Evolutionary conservation across 495 filamentous ascomycete species (phyloP), one percentile per base, ranked within the genome.

Genomic region (Penicillium taxi): DNA sequence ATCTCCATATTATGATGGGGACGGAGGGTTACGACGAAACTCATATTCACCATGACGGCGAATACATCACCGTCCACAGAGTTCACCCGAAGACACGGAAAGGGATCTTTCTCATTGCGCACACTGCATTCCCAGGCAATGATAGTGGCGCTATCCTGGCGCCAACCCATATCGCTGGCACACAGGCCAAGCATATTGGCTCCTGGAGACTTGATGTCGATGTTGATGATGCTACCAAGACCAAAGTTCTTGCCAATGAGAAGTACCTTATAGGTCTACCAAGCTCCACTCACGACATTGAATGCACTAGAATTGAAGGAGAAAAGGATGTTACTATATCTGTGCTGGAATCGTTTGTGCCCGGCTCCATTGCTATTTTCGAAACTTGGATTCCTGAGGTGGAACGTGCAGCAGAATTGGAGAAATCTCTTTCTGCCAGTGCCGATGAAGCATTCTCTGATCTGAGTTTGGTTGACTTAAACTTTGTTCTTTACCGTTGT

Each of bases 1-100:
- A 82, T 42, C 85, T 96, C 25, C 93, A 99, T 58, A 86, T 77
- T 4, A 67, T 82, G 42, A 96, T 99, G 93, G 90, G 91, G 6
- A 79, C 82, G 45, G 84, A 96, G 36, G 86, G 83, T 9, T 96
- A 94, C 48, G 81, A 86, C 32, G 93, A 99, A 63, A 94, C 89
- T 18, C 86, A 94, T 56, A 85, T 99, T 31, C 89, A 96, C 53
- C 93, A 99, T 55, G 87, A 96, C 51, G 80, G 82, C 29, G 81
- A 96, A 63, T 96, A 91, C 52, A 80, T 99, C 49, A 96, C 93
- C 4, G 86, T 99, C 6, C 93, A 99, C 56, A 72, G 93, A 45
- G 86, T 96, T 4, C 86, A 99, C 52, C 91, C 90, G 0, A 78
- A 81, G 42, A 86, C 83, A 0, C 71, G 94, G 30, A 90, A 88